Conservation (phyloP, 257 asterid species). For the Lantana camara region DNA sequence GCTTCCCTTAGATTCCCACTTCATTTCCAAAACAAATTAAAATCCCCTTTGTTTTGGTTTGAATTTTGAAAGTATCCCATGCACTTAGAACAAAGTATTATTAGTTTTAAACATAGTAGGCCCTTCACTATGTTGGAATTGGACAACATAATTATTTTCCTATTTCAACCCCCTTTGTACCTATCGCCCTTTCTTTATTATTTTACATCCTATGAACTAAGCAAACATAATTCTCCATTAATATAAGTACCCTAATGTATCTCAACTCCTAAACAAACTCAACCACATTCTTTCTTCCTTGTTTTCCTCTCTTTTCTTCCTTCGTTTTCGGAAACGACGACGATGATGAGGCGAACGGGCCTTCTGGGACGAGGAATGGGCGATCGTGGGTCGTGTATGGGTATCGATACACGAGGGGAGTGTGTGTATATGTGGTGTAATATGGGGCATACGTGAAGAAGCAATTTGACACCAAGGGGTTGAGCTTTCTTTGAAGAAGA, state of each 20-base stretch:
- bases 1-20: slow-evolving; percentile 36
- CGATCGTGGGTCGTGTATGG: not conserved
- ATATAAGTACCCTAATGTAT: slow-evolving; percentile 22
- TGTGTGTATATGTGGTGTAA: slow-evolving; percentile 24
- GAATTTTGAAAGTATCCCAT: slow-evolving; percentile 18
- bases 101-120: slow-evolving; percentile 25
- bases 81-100: slow-evolving; percentile 26
- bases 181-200: slow-evolving; percentile 41
- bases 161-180: slow-evolving; percentile 37
- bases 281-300: slow-evolving; percentile 6
- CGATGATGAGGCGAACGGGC: not conserved
- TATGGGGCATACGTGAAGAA: slow-evolving; percentile 34
- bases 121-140: slow-evolving; percentile 10
- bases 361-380: not conserved
- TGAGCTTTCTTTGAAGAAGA: slow-evolving; percentile 33
- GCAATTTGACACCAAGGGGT: slow-evolving; percentile 37
- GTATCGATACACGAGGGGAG: slow-evolving; percentile 2
- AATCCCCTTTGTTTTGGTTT: not conserved
- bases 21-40: not conserved
- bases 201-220: slow-evolving; percentile 44
- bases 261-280: not conserved
- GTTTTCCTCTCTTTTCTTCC: not conserved
- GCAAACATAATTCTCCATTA: slow-evolving; percentile 30
- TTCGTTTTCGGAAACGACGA: not conserved
- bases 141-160: not conserved